A percentile compares a stretch with the other conserved stretches of the same genome.
These are phyloP conservation scores for Entomortierella beljakovae DNA, from an alignment of 192 early-diverging fungal species.

Conservation along the genomic window DNA sequence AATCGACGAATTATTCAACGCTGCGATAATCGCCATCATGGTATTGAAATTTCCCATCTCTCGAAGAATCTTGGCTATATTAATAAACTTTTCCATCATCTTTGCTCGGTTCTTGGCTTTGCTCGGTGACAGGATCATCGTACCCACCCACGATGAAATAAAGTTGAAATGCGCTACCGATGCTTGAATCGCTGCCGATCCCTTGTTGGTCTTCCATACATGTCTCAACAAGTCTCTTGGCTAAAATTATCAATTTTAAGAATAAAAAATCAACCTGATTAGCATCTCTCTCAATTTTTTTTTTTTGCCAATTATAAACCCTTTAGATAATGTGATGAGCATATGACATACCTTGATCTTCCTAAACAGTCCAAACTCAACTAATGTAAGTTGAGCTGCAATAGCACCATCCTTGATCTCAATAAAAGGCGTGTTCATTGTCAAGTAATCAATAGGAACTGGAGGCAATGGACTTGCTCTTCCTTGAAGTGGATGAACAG, in stretches of 20 bases:
- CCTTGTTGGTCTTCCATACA: slow-evolving; percentile 63
- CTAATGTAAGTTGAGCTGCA: slow-evolving; percentile 73
- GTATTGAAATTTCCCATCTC: slow-evolving; percentile 81
- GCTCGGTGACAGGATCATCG: slow-evolving; percentile 70
- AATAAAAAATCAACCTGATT: too few relatives aligned
- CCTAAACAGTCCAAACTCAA: slow-evolving; percentile 73
- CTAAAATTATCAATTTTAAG: slow-evolving; percentile 19
- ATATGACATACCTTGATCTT: slow-evolving; percentile 73
- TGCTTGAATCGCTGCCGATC: slow-evolving; percentile 59
- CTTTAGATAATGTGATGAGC: too few relatives aligned
- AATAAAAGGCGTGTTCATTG: slow-evolving; percentile 60
- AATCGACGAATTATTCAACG: slow-evolving; percentile 73
- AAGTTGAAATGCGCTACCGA: slow-evolving; percentile 79
- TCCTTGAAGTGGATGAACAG: slow-evolving; percentile 8
- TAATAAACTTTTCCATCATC: slow-evolving; percentile 77
- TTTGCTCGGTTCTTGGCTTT: slow-evolving; percentile 72
- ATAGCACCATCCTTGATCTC: slow-evolving; percentile 66
- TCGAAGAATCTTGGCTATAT: slow-evolving; percentile 72
- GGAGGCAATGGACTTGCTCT: slow-evolving; percentile 2
- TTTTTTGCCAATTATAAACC: too few relatives aligned
- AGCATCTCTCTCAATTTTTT: too few relatives aligned
- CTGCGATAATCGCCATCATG: slow-evolving; percentile 80
- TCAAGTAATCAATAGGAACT: slow-evolving; percentile 13
- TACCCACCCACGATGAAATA: slow-evolving; percentile 80
- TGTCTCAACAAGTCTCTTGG: slow-evolving; percentile 70